Evolutionary conservation across 768 basidiomycete species (phyloP).

Genomic region (Mrakia frigida): DNA sequence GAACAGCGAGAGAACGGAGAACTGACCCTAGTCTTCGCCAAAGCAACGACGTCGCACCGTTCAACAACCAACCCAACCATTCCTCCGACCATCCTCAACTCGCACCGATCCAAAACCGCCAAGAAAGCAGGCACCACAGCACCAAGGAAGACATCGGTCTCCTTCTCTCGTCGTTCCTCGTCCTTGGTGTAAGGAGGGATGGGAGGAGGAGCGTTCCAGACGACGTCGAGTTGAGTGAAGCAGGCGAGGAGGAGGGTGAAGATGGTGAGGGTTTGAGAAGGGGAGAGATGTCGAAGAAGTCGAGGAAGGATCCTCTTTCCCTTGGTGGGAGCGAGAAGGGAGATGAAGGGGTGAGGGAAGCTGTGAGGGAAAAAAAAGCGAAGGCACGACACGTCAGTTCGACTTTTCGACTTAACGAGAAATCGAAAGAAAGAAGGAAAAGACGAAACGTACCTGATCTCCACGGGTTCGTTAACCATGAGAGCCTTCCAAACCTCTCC

Average conservation of each 20-base stretch:
- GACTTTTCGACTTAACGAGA: neutral
- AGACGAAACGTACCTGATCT: conserved; percentile 79
- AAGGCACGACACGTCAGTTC: neutral
- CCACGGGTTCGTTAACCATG: conserved; percentile 82
- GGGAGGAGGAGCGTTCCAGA: conserved; percentile 74
- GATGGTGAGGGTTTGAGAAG: conserved; percentile 74
- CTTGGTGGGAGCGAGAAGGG: conserved; percentile 77
- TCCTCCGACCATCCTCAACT: conserved; percentile 75
- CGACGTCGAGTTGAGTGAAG: conserved; percentile 89
- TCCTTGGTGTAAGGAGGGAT: conserved; percentile 36
- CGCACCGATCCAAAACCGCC: conserved; percentile 70
- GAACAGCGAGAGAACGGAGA: neutral
- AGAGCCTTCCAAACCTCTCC: conserved; percentile 74
- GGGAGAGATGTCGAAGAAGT: conserved; percentile 72
- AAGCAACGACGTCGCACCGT: conserved; percentile 63
- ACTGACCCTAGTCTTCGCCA: conserved; percentile 76
- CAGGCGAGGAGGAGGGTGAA: conserved; percentile 89
- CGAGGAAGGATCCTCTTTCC: conserved; percentile 90
- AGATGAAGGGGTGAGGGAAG: conserved; percentile 93
- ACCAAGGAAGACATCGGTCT: conserved; percentile 81
- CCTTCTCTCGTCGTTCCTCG: conserved; percentile 64
- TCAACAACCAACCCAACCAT: conserved; percentile 76
- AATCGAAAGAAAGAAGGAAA: neutral
- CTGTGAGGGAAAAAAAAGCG: conserved; percentile 46
- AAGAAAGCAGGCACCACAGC: conserved; percentile 82